A percentile compares a stretch with the other conserved stretches of the same genome.
Conservation (phyloP, 805 yeast species). For the Zygosaccharomyces siamensis region DNA sequence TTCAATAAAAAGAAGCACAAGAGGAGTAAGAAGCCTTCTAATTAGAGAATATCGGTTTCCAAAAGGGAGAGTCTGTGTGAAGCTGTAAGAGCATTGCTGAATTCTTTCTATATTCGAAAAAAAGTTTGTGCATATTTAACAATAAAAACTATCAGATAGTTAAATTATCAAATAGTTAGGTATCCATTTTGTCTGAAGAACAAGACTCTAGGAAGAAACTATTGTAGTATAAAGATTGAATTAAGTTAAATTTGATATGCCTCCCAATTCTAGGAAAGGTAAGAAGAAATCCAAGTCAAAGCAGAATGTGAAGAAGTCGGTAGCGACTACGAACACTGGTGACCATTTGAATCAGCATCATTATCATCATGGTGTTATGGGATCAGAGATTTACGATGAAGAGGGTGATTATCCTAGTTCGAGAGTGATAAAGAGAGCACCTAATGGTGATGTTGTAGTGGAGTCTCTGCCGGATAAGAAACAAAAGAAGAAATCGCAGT, state of each 20-base stretch:
- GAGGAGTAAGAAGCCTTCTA: background rate
- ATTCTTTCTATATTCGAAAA: background rate
- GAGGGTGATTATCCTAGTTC: constrained; percentile 66
- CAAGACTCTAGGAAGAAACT: background rate
- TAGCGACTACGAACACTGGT: background rate
- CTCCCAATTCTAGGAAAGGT: constrained; percentile 26
- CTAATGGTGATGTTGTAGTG: constrained; percentile 74
- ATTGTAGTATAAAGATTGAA: background rate
- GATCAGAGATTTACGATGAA: constrained; percentile 50
- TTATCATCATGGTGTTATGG: constrained; percentile 12
- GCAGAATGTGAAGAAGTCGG: constrained; percentile 14
- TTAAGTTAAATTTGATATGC: constrained; percentile 15
- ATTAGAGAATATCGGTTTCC: background rate
- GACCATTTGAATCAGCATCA: background rate
- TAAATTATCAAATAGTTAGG: no score
- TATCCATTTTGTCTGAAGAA: background rate
- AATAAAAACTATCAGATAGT: background rate
- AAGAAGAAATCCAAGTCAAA: constrained; percentile 29
- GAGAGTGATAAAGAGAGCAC: constrained; percentile 61
- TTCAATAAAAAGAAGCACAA: constrained; percentile 2
- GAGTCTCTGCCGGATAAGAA: constrained; percentile 36
- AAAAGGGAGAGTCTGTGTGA: background rate
- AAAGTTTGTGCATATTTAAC: background rate
- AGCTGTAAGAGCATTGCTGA: background rate
- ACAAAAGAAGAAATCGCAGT: background rate